A percentile compares a stretch with the other conserved stretches of the same genome.
These are phyloP conservation scores for Jaltomata sinuosa DNA, from an alignment of 257 asterid species.

Conservation along the genomic window DNA sequence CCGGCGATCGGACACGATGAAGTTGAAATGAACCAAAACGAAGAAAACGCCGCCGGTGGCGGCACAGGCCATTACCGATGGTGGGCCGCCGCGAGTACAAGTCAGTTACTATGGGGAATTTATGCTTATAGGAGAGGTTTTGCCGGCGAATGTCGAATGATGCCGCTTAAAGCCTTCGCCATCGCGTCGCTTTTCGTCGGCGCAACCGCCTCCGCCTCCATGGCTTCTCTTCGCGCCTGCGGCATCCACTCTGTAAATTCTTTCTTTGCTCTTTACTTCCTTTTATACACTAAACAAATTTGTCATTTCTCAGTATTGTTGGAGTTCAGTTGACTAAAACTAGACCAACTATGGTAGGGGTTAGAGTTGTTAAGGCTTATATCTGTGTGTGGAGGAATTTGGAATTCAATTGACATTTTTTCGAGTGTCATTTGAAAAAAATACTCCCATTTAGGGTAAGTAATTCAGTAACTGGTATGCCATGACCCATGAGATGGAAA, in stretches of 20 bases:
- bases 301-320: background rate
- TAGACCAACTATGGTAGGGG: no score
- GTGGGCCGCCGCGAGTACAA: constrained; percentile 61
- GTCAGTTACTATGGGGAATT: constrained; percentile 56
- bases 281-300: background rate
- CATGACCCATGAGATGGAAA: background rate
- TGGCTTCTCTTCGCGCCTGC: constrained; percentile 40
- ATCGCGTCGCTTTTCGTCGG: constrained; percentile 78
- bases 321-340: background rate
- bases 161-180: constrained; percentile 79
- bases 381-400: no score
- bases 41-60: constrained; percentile 5
- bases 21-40: constrained; percentile 30
- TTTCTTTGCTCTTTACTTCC: background rate
- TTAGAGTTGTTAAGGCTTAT: no score
- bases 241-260: constrained; percentile 56
- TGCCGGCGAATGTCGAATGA: constrained; percentile 39
- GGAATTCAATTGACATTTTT: no score
- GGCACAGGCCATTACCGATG: constrained; percentile 29
- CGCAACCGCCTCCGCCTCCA: constrained; percentile 47
- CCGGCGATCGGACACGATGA: background rate
- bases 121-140: constrained; percentile 32
- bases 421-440: no score
- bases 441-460: background rate
- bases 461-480: background rate